Conservation (phyloP, 2,329 filamentous ascomycete genomes). For the Trichoderma polysporum region DNA sequence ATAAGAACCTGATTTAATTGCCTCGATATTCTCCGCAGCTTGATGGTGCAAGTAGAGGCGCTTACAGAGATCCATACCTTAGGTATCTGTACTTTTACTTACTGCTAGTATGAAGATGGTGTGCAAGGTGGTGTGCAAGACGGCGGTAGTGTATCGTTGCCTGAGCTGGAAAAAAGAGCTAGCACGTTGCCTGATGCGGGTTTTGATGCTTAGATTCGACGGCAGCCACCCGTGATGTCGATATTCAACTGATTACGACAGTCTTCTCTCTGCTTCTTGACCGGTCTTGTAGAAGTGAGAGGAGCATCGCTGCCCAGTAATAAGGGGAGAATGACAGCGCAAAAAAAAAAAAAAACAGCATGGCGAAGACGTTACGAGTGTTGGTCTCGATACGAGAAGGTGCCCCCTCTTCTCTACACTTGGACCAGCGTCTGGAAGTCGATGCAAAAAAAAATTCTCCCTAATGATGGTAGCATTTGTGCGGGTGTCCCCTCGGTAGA, state of each 20-base stretch:
- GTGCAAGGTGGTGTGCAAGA: background rate
- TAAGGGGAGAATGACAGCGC: no score
- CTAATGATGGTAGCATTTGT: background rate
- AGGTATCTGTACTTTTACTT: no score
- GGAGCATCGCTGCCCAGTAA: background rate
- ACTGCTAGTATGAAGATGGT: background rate
- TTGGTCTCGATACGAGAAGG: background rate
- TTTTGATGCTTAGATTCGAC: background rate
- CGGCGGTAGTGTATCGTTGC: background rate
- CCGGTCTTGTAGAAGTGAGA: background rate
- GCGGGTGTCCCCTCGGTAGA: no score
- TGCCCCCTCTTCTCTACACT: background rate
- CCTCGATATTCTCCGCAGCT: no score
- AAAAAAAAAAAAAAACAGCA: no score
- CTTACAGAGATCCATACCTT: no score
- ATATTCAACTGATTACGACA: background rate
- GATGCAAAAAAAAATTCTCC: background rate
- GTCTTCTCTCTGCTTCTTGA: no score
- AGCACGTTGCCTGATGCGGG: background rate
- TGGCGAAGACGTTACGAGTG: background rate
- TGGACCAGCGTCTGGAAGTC: background rate
- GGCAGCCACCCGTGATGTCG: conserved; percentile 1
- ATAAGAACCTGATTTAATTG: no score
- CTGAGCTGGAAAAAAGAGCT: no score
- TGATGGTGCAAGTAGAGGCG: no score